Conservation (phyloP, 2,329 filamentous ascomycete genomes). For the Nemania diffusa region DNA sequence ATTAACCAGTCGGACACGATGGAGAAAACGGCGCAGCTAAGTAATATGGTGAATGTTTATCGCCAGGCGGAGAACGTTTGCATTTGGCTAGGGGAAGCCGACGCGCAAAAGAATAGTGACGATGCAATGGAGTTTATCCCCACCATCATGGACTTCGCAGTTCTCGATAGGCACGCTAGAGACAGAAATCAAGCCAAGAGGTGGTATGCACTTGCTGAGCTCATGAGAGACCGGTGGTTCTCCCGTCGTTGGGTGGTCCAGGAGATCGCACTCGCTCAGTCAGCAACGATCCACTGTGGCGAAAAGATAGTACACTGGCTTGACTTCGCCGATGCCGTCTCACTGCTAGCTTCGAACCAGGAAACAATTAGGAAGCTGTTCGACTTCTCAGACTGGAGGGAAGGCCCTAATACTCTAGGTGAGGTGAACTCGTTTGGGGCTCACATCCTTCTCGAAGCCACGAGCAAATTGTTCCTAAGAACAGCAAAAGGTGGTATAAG, state of each 20-base stretch:
- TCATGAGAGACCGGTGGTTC: conserved; percentile 28
- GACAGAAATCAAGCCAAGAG: not conserved
- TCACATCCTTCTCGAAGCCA: conserved; percentile 26
- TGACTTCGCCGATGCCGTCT: conserved; percentile 41
- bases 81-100: conserved; percentile 22
- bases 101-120: conserved; percentile 4
- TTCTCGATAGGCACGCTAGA: not conserved
- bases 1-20: conserved; percentile 8
- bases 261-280: conserved; percentile 20
- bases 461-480: conserved; percentile 36
- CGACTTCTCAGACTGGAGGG: conserved; percentile 14
- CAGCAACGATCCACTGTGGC: conserved; percentile 23
- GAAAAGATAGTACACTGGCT: conserved; percentile 28
- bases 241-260: conserved; percentile 34
- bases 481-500: conserved; percentile 2
- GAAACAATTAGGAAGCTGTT: conserved; percentile 28
- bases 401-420: conserved; percentile 31
- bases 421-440: conserved; percentile 31
- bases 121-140: conserved; percentile 26
- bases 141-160: conserved; percentile 5
- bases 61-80: conserved; percentile 12
- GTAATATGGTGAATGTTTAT: conserved; percentile 19
- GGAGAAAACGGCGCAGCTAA: conserved; percentile 10
- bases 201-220: conserved; percentile 20
- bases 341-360: conserved; percentile 34